Base-by-base conservation (phyloP, 306 rosid genomes). In the Calophaca sinica region DNA sequence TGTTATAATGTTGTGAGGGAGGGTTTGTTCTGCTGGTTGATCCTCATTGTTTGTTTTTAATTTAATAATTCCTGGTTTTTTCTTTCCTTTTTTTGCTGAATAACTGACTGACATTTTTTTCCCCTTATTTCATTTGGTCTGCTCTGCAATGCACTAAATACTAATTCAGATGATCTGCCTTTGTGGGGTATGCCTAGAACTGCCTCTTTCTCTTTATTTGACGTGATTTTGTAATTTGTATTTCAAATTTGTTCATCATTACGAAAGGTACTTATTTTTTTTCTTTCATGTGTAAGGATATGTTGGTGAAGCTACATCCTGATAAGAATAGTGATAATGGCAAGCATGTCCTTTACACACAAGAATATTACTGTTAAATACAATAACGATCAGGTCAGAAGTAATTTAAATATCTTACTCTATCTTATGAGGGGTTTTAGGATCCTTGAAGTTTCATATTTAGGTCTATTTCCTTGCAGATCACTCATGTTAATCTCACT, bases 131-230 rank as follows among this genome's bases (percentile, higher is more conserved):
- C 79, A 54, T 68, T 45, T 61, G 92, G 79, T 78, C 58, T 58
- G 53, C 4, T 78, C 70, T 35, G 70, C 75, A 73, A 81, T 31
- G 71, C 70, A 54, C 80, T 72, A 77, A 80, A 79, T 74, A 58
- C 85, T 73, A 79, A 76, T 85, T 74, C 97, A 94, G 99, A 94
- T 83, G 99, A 94, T 84, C 93, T 94, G 57, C 99, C 99, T 76
- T 78, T 94, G 79, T 92, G 98, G 98, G 96, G 99, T 94, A 92
- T 72, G 88, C 72, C 57, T 72, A 49, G 13, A 32, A 62, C 74
- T 62, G 5, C 63, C 73, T 79, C 78, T 59, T 45, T 20, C 29
- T 60, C 31, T 52, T 72, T 62, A 60, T 60, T 67, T 60, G 48
- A 62, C 64, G 29, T 72, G 63, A 6, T 41, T 61, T 70, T 67